Evolutionary conservation across 192 early-diverging fungal species (phyloP).

Genomic region (Jimgerdemannia lactiflua): DNA sequence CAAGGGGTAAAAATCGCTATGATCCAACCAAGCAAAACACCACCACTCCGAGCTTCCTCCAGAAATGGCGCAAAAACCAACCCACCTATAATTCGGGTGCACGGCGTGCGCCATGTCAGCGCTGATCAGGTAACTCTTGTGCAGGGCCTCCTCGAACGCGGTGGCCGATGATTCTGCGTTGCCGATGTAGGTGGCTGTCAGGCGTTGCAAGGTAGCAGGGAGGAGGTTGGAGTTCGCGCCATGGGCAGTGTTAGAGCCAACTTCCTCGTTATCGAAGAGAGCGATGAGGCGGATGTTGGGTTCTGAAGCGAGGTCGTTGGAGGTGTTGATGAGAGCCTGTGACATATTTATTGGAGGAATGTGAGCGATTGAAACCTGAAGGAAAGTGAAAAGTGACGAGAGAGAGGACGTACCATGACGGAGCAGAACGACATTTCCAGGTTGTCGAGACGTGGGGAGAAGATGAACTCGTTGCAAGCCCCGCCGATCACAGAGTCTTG

Average conservation of each 20-base stretch:
- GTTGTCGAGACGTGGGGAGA: conserved; percentile 94
- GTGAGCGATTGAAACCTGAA: conserved; percentile 4
- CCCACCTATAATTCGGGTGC: conserved; percentile 74
- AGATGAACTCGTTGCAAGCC: conserved; percentile 89
- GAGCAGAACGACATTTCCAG: conserved; percentile 95
- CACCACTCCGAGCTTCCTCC: background rate
- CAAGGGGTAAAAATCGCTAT: background rate
- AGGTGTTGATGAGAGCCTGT: conserved; percentile 58
- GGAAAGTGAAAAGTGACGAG: conserved; percentile 20
- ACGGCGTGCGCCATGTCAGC: conserved; percentile 94
- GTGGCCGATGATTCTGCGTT: conserved; percentile 21
- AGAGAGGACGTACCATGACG: conserved; percentile 45
- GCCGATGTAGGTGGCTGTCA: conserved; percentile 42
- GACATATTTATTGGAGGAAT: background rate
- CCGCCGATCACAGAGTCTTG: conserved; percentile 90
- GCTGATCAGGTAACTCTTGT: conserved; percentile 83
- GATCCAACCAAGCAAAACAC: background rate
- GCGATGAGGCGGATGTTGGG: conserved; percentile 80
- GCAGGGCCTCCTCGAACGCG: conserved; percentile 83
- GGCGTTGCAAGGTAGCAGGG: conserved; percentile 65
- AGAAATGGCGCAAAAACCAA: conserved; percentile 8
- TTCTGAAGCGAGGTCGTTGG: conserved; percentile 54
- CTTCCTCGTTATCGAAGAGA: conserved; percentile 98
- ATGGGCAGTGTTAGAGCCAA: conserved; percentile 89
- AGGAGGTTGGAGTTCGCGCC: conserved; percentile 93